A percentile compares a stretch with the other conserved stretches of the same genome.
Evolutionary conservation across 2,329 filamentous ascomycete genomes (phyloP).

Genomic region (Arthrocladium fulminans): DNA sequence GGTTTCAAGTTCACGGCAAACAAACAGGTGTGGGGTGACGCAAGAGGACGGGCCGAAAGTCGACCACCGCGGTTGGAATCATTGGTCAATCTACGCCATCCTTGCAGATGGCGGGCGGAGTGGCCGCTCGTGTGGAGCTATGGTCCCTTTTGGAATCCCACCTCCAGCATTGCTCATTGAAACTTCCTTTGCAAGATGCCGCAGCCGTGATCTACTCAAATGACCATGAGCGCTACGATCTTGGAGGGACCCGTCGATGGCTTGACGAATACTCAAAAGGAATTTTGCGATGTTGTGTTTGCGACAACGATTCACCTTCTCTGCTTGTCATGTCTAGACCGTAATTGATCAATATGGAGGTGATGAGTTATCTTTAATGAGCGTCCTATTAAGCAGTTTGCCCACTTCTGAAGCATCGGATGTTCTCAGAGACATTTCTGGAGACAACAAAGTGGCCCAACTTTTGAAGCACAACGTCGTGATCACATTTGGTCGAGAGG

Average conservation of each 20-base stretch:
- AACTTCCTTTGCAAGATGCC: neutral
- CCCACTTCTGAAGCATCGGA: neutral
- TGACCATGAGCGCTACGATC: neutral
- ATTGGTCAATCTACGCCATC: neutral
- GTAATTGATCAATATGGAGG: neutral
- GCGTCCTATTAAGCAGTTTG: neutral
- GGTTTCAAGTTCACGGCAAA: no score
- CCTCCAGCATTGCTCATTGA: constrained; percentile 1
- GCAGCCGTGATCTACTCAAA: neutral
- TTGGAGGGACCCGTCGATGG: no score
- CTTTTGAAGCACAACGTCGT: constrained; percentile 6
- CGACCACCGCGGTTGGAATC: neutral
- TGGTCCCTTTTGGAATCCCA: neutral
- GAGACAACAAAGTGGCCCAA: neutral
- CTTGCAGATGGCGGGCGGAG: neutral
- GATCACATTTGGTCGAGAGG: constrained; percentile 11
- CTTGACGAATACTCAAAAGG: no score
- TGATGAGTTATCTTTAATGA: neutral
- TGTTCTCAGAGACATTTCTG: constrained; percentile 1
- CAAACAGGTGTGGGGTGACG: neutral
- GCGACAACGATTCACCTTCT: neutral
- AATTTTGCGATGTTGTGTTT: neutral
- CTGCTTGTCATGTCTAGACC: neutral
- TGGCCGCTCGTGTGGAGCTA: neutral
- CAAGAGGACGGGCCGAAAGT: neutral